Evolutionary conservation across 2,329 filamentous ascomycete species (phyloP).

Genomic region (Xylaria multiplex): DNA sequence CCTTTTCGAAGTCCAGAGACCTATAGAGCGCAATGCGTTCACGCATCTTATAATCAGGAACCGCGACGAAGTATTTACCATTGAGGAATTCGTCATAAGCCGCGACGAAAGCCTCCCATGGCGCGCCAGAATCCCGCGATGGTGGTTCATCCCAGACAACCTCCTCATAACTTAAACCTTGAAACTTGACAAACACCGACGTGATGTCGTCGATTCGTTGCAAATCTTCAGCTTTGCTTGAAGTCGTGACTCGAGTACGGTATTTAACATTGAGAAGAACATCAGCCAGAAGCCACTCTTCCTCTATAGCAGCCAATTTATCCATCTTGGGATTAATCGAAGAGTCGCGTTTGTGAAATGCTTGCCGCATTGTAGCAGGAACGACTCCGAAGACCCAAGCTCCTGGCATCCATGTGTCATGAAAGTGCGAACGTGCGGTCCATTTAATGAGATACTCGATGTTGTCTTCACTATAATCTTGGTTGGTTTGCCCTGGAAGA

Average conservation of each 20-base stretch:
- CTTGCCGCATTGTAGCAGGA: conserved; percentile 69
- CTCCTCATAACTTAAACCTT: conserved; percentile 90
- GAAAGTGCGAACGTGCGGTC: conserved; percentile 81
- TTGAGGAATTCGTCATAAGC: conserved; percentile 89
- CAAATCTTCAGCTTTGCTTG: conserved; percentile 75
- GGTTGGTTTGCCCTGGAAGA: conserved; percentile 60
- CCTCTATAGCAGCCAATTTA: conserved; percentile 82
- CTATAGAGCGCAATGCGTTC: conserved; percentile 76
- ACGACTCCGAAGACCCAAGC: conserved; percentile 85
- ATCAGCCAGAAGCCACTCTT: conserved; percentile 85
- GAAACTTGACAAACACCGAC: conserved; percentile 86
- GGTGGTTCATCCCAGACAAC: conserved; percentile 90
- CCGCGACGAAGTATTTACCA: conserved; percentile 74
- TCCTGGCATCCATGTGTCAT: conserved; percentile 87
- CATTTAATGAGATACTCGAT: conserved; percentile 95
- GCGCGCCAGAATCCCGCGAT: conserved; percentile 66
- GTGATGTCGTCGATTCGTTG: conserved; percentile 76
- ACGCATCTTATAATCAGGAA: conserved; percentile 68
- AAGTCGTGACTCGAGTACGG: conserved; percentile 57
- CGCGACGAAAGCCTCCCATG: conserved; percentile 81
- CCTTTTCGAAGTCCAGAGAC: conserved; percentile 69
- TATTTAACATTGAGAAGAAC: conserved; percentile 88
- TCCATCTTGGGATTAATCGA: conserved; percentile 73
- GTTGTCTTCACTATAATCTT: conserved; percentile 74
- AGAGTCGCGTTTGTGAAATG: conserved; percentile 78